These are phyloP conservation scores for Tausonia pullulans DNA, from an alignment of 1,284 basidiomycete species.

Conservation along the genomic window DNA sequence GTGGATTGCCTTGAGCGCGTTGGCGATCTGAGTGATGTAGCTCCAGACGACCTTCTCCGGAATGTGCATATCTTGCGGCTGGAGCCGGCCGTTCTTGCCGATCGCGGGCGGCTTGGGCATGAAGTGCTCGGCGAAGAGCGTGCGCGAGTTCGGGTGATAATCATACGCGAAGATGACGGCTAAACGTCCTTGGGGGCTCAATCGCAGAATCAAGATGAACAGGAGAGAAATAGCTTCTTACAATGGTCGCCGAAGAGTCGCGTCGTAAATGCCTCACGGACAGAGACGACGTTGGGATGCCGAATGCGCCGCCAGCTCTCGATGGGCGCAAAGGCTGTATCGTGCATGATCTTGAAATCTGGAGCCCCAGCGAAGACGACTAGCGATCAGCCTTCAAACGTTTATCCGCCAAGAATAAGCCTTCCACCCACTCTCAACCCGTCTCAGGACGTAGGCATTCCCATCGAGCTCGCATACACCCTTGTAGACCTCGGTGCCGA, in stretches of 20 bases:
- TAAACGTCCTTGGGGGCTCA: constrained; percentile 29
- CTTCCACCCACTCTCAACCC: constrained; percentile 64
- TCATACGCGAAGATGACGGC: constrained; percentile 88
- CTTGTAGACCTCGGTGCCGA: constrained; percentile 66
- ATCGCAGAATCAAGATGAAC: constrained; percentile 1
- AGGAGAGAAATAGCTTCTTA: constrained; percentile 35
- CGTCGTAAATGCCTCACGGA: constrained; percentile 93
- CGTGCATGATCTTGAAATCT: constrained; percentile 75
- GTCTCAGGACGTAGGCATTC: constrained; percentile 60
- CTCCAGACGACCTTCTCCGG: constrained; percentile 87
- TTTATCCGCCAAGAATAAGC: too few species aligned
- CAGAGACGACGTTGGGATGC: constrained; percentile 75
- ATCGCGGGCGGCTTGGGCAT: constrained; percentile 29
- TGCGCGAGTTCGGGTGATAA: constrained; percentile 76
- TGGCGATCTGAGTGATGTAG: constrained; percentile 82
- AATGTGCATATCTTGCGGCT: constrained; percentile 39
- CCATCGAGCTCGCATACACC: constrained; percentile 72
- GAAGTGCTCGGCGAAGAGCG: constrained; percentile 59
- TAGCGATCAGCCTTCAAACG: too few species aligned
- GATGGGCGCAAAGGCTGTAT: constrained; percentile 68
- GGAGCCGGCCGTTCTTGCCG: constrained; percentile 37
- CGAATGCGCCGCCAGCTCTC: constrained; percentile 78
- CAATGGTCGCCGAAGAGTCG: constrained; percentile 86
- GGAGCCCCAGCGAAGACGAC: constrained; percentile 19
- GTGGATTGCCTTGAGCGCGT: constrained; percentile 77